Conservation (phyloP, 441 rosid species). For the Oxalis stricta region DNA sequence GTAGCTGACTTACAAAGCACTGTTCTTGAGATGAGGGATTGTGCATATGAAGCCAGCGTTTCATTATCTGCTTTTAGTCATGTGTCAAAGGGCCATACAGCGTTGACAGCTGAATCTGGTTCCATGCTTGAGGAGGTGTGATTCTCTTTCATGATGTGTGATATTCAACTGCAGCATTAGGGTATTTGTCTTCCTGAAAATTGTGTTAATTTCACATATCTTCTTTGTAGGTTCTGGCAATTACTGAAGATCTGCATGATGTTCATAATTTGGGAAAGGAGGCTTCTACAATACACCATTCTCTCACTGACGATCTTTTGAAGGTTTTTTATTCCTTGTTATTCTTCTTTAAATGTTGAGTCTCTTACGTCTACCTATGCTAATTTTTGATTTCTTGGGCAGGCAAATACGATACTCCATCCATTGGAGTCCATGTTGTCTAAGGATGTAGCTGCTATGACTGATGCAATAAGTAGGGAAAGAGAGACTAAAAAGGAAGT, state of each 20-base stretch:
- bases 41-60: conserved; percentile 75
- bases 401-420: conserved; percentile 76
- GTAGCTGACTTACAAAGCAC: conserved; percentile 76
- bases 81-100: conserved; percentile 75
- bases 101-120: conserved; percentile 92
- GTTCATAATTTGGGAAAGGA: conserved; percentile 85
- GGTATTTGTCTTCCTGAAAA: neutral
- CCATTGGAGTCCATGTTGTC: conserved; percentile 72
- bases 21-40: conserved; percentile 82
- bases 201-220: conserved; percentile 12
- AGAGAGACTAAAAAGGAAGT: conserved; percentile 70
- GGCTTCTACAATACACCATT: conserved; percentile 57
- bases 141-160: too few species aligned
- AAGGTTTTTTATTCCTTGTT: conserved; percentile 51
- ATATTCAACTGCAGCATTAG: too few species aligned
- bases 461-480: conserved; percentile 68
- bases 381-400: conserved; percentile 18
- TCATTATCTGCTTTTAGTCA: conserved; percentile 66
- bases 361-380: conserved; percentile 2
- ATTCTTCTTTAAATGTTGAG: neutral
- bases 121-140: conserved; percentile 97
- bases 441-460: conserved; percentile 83
- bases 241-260: conserved; percentile 85
- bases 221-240: conserved; percentile 67
- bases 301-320: conserved; percentile 71